phyloP scores from a whole-genome alignment of 1,284 basidiomycete species.

The Boletus subluridellus region DNA sequence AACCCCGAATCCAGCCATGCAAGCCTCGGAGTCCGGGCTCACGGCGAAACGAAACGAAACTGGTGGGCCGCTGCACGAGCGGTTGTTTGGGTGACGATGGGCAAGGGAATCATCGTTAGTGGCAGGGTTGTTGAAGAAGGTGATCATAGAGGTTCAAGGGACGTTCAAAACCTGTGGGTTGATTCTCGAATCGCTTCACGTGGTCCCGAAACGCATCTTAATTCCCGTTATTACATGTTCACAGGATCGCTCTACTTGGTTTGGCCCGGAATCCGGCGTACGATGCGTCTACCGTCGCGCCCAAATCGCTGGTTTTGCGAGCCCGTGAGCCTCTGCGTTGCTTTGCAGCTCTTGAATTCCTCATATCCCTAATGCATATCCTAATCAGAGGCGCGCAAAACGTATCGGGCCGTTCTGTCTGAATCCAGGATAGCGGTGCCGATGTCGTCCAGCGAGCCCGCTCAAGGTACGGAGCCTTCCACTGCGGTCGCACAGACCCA shows the following conservation, averaged over 20 bases:
- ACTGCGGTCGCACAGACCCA: not conserved
- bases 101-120: constrained; percentile 67
- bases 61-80: constrained; percentile 46
- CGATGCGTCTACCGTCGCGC: too few species aligned
- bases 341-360: too few species aligned
- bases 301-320: too few species aligned
- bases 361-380: not conserved
- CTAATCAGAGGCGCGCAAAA: too few species aligned
- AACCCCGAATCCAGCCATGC: constrained; percentile 47
- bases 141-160: constrained; percentile 64
- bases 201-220: not conserved
- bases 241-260: constrained; percentile 62
- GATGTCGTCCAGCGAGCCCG: not conserved
- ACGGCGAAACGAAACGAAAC: constrained; percentile 61
- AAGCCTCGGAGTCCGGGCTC: constrained; percentile 48
- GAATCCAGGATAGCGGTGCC: constrained; percentile 65
- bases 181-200: not conserved
- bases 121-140: constrained; percentile 55
- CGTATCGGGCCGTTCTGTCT: constrained; percentile 51
- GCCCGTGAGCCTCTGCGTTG: too few species aligned
- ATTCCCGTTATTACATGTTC: not conserved
- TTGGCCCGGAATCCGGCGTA: constrained; percentile 50
- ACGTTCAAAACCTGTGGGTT: constrained; percentile 69
- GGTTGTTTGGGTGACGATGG: constrained; percentile 76
- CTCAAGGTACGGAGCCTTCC: not conserved